Evolutionary conservation across 257 asterid species (phyloP).

Genomic region (Solanum virginianum): DNA sequence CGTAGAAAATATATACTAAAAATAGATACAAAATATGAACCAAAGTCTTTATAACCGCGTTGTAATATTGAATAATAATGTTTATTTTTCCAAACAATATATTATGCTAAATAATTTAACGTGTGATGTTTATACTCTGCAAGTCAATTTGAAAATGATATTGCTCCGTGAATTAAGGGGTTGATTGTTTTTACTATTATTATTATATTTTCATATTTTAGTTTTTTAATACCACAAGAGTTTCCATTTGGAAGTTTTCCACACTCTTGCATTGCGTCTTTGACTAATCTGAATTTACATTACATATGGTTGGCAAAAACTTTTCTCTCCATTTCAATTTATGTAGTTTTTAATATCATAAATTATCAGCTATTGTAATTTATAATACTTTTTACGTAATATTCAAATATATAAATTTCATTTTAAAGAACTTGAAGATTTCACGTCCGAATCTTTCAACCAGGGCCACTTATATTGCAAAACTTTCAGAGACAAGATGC

Average conservation of each 20-base stretch:
- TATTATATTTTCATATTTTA: neutral
- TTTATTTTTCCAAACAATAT: neutral
- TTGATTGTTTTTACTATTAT: neutral
- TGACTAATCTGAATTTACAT: too few relatives aligned
- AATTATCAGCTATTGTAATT: too few relatives aligned
- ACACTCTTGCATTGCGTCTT: neutral
- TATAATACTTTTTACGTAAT: too few relatives aligned
- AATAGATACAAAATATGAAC: too few relatives aligned
- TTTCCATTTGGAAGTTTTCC: neutral
- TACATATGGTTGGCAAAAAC: too few relatives aligned
- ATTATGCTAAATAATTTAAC: neutral
- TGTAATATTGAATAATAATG: neutral
- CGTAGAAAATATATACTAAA: too few relatives aligned
- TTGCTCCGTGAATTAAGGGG: neutral
- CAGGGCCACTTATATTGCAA: neutral
- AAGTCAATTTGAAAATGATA: neutral
- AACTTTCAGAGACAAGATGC: neutral
- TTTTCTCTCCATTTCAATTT: neutral
- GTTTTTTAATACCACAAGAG: neutral
- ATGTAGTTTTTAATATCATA: too few relatives aligned
- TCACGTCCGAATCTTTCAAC: neutral
- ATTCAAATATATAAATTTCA: too few relatives aligned
- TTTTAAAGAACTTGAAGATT: too few relatives aligned
- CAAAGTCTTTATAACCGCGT: neutral
- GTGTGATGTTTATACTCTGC: neutral